Evolutionary conservation across 2,329 filamentous ascomycete species (phyloP).

Genomic region (Fusarium sp.): DNA sequence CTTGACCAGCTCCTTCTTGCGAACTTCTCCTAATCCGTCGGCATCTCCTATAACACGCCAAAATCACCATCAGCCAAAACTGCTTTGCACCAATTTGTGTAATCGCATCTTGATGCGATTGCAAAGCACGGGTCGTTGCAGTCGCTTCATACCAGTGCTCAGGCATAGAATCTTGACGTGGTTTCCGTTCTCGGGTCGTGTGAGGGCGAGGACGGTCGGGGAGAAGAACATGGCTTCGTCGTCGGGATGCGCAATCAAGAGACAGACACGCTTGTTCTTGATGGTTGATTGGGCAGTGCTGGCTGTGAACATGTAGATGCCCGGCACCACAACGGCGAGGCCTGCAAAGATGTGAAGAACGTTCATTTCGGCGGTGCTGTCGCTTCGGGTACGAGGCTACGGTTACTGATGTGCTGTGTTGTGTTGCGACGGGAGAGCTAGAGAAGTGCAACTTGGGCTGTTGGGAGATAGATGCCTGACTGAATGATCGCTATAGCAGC

Average conservation of each 20-base stretch:
- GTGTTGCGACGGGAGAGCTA: background rate
- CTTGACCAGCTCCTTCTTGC: slow-evolving; percentile 85
- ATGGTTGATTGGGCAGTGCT: slow-evolving; percentile 63
- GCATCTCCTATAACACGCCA: slow-evolving; percentile 72
- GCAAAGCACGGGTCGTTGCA: slow-evolving; percentile 10
- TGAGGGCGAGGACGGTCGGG: slow-evolving; percentile 86
- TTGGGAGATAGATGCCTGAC: background rate
- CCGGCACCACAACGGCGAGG: slow-evolving; percentile 55
- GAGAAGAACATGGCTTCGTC: slow-evolving; percentile 99
- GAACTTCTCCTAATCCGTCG: slow-evolving; percentile 84
- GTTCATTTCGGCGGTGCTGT: slow-evolving; percentile 32
- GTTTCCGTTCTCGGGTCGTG: slow-evolving; percentile 82
- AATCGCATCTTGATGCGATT: slow-evolving; percentile 20
- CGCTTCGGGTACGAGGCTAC: background rate
- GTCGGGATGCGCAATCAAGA: slow-evolving; percentile 96
- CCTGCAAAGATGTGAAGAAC: slow-evolving; percentile 40
- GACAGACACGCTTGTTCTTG: slow-evolving; percentile 84
- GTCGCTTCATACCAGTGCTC: slow-evolving; percentile 72
- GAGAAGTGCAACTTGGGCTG: background rate
- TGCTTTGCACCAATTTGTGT: slow-evolving; percentile 17
- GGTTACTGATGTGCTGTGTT: background rate
- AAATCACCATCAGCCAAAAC: slow-evolving; percentile 35
- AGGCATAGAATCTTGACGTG: slow-evolving; percentile 95
- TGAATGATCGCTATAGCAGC: slow-evolving; percentile 1
- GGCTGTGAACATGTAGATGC: slow-evolving; percentile 64